Conservation (phyloP, 106 monocot species). For the Apostasia shenzhenica region DNA sequence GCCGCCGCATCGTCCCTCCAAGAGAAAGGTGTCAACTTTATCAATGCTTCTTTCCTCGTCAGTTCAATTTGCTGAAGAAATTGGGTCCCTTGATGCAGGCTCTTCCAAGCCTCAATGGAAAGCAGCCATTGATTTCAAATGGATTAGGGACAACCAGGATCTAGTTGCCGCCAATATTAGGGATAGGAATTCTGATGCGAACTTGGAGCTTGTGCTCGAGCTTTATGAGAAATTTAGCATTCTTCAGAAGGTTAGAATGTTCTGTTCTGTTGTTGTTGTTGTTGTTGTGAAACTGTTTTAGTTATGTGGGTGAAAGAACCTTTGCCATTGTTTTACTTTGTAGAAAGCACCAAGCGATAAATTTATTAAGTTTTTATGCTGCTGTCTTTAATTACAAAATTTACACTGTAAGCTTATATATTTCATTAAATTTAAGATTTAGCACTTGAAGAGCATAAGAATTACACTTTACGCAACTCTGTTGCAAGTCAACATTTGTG, state of each 20-base stretch:
- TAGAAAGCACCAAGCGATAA: no score
- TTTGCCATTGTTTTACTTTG: background rate
- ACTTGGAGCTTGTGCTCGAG: slow-evolving; percentile 78
- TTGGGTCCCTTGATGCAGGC: slow-evolving; percentile 6
- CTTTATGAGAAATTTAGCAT: slow-evolving; percentile 66
- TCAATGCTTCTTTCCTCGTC: background rate
- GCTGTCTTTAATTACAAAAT: no score
- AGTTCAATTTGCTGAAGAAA: background rate
- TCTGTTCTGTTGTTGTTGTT: background rate
- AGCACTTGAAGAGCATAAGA: no score
- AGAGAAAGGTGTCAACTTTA: slow-evolving; percentile 27
- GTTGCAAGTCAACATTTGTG: no score
- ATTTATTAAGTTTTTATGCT: no score
- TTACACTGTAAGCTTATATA: no score
- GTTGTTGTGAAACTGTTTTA: slow-evolving; percentile 3
- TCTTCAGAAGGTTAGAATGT: slow-evolving; percentile 80
- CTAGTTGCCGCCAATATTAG: slow-evolving; percentile 62
- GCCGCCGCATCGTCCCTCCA: slow-evolving; percentile 9
- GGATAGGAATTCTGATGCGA: slow-evolving; percentile 68
- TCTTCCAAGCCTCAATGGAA: slow-evolving; percentile 61
- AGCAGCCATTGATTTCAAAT: slow-evolving; percentile 96
- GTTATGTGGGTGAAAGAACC: background rate
- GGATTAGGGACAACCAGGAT: slow-evolving; percentile 91
- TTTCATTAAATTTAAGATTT: no score
- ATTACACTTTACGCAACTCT: no score